A percentile compares a stretch with the other conserved stretches of the same genome.
phyloP scores from a whole-genome alignment of 164 flowering plant genomes.

The Euptelea pleiosperma region DNA sequence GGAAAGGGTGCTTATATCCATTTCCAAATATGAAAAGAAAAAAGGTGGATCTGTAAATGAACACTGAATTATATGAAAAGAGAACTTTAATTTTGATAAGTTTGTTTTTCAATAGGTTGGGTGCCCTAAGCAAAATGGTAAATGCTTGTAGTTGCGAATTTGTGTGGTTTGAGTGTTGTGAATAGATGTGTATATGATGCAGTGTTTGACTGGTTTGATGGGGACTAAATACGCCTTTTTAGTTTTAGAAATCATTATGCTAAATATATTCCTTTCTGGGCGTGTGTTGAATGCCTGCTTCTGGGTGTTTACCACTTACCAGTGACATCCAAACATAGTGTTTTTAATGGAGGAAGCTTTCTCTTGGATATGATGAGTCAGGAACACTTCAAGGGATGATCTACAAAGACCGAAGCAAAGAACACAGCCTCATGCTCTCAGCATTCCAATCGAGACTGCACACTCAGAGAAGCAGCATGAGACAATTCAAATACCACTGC shows the following conservation, averaged over 20 bases:
- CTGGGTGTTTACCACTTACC: constrained; percentile 11
- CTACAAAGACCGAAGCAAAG: constrained; percentile 11
- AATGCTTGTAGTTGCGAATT: no score
- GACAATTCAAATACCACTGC: constrained; percentile 8
- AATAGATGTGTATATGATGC: constrained; percentile 39
- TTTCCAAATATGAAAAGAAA: no score
- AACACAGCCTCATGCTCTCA: constrained; percentile 9
- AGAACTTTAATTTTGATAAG: no score
- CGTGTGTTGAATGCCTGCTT: constrained; percentile 47
- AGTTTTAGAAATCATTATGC: constrained; percentile 25
- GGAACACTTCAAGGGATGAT: constrained; percentile 9
- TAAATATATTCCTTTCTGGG: constrained; percentile 30
- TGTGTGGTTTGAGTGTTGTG: no score
- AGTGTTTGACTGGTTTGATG: constrained; percentile 52
- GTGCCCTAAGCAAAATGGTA: no score
- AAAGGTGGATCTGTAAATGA: no score
- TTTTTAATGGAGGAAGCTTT: constrained; percentile 23
- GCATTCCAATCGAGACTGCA: constrained; percentile 15
- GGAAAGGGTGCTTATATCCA: no score
- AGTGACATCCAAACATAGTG: constrained; percentile 3
- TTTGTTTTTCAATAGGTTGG: no score
- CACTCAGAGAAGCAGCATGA: constrained; percentile 15
- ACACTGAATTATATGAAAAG: no score
- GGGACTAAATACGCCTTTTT: constrained; percentile 32
- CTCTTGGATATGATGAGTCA: constrained; percentile 20